These are phyloP conservation scores for Epichloe elymi DNA, from an alignment of 2,329 filamentous ascomycete genomes.

Conservation along the genomic window DNA sequence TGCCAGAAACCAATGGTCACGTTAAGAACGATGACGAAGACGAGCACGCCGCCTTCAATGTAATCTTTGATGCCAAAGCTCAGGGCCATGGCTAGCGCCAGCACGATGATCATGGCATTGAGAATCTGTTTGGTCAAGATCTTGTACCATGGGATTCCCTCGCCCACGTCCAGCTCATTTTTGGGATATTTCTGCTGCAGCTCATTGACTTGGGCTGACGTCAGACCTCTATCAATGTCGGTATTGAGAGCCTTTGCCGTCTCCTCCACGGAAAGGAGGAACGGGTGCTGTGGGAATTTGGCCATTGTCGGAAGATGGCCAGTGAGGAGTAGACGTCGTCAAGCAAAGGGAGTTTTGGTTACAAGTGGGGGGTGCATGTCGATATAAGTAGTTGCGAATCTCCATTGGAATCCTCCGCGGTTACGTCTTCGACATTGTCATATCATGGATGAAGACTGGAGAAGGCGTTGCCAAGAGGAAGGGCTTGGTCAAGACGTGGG, in stretches of 20 bases:
- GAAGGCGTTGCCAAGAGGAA: constrained; percentile 1
- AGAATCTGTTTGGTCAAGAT: constrained; percentile 60
- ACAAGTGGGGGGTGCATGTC: neutral
- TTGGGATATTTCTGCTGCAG: constrained; percentile 47
- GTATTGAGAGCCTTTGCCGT: constrained; percentile 50
- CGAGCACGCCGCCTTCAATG: constrained; percentile 54
- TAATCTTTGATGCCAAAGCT: constrained; percentile 54
- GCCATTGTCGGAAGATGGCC: constrained; percentile 15
- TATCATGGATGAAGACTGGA: neutral
- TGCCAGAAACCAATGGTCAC: constrained; percentile 55
- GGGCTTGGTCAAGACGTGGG: neutral
- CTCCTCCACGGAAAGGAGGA: constrained; percentile 46
- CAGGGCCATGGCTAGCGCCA: constrained; percentile 64
- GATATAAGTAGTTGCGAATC: constrained; percentile 3
- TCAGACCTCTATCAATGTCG: constrained; percentile 54
- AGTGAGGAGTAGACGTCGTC: neutral
- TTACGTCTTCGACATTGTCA: neutral
- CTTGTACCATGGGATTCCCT: constrained; percentile 55
- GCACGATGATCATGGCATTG: constrained; percentile 67
- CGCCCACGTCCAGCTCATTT: constrained; percentile 59
- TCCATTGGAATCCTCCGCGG: neutral
- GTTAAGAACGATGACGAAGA: constrained; percentile 55
- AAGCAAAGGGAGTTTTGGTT: neutral
- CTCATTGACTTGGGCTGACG: constrained; percentile 42
- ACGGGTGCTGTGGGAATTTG: constrained; percentile 42